phyloP scores from a whole-genome alignment of 768 basidiomycete genomes.

The Crucibulum laeve region DNA sequence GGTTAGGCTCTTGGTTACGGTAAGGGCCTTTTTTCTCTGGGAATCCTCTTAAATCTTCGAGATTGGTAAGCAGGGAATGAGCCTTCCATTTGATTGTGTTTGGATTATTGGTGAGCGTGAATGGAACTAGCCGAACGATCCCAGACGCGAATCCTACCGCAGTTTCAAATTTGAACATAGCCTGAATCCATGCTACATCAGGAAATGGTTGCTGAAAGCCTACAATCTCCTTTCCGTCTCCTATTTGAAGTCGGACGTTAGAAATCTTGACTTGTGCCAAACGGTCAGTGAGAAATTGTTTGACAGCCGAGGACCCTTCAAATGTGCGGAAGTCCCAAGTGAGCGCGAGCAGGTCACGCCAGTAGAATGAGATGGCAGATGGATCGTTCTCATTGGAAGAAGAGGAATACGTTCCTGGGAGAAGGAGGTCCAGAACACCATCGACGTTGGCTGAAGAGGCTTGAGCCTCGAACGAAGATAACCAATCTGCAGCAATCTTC shows the following conservation, averaged over 20 bases:
- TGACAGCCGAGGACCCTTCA: conserved; percentile 27
- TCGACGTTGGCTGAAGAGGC: neutral
- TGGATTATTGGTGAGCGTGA: conserved; percentile 15
- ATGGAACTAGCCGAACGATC: conserved; percentile 47
- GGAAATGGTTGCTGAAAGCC: conserved; percentile 23
- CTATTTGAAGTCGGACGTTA: conserved; percentile 10
- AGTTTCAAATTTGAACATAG: conserved; percentile 45
- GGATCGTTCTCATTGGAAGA: neutral
- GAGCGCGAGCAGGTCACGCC: conserved; percentile 47
- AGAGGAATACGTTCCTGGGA: neutral
- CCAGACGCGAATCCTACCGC: conserved; percentile 38
- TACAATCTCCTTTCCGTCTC: neutral
- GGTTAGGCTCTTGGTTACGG: conserved; percentile 32
- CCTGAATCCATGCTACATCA: conserved; percentile 41
- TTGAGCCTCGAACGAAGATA: neutral
- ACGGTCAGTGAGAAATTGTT: conserved; percentile 27
- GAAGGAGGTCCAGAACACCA: neutral
- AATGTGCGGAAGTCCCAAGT: conserved; percentile 50
- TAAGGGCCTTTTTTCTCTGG: conserved; percentile 38
- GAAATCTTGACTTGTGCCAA: conserved; percentile 17
- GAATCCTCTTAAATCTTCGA: conserved; percentile 39
- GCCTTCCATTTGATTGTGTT: conserved; percentile 51
- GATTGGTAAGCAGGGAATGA: conserved; percentile 46
- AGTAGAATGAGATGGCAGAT: conserved; percentile 17
- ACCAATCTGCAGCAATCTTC: neutral